Conservation (phyloP, 2,329 filamentous ascomycete species). For the Teratosphaeria pseudoeucalypti region DNA sequence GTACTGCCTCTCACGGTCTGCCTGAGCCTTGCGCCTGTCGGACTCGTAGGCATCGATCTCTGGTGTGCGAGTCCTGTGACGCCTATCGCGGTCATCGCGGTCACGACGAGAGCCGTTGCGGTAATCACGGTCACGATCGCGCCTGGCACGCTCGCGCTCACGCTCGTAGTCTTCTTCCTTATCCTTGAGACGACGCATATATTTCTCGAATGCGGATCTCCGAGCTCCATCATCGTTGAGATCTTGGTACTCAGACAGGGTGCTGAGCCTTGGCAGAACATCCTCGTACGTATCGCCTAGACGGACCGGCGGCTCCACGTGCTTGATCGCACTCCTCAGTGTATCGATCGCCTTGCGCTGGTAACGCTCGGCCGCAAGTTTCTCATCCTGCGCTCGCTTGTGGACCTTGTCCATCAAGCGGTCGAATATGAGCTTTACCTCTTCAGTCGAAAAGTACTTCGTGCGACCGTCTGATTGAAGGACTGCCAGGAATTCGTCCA, state of each 20-base stretch:
- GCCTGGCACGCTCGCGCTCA: slow-evolving; percentile 28
- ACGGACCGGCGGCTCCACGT: slow-evolving; percentile 72
- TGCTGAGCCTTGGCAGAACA: slow-evolving; percentile 68
- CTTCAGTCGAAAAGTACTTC: slow-evolving; percentile 73
- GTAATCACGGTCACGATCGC: slow-evolving; percentile 46
- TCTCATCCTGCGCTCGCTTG: slow-evolving; percentile 72
- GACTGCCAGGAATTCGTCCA: slow-evolving; percentile 76
- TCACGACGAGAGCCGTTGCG: slow-evolving; percentile 33
- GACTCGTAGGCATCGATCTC: slow-evolving; percentile 92
- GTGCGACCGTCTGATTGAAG: slow-evolving; percentile 81
- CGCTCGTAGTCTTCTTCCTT: slow-evolving; percentile 59
- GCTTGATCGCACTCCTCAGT: slow-evolving; percentile 77
- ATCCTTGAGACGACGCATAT: slow-evolving; percentile 80
- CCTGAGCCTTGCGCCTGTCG: slow-evolving; percentile 84
- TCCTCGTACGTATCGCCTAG: slow-evolving; percentile 79
- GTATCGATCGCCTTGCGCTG: slow-evolving; percentile 78
- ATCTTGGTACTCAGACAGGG: slow-evolving; percentile 73
- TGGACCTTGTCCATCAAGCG: slow-evolving; percentile 79
- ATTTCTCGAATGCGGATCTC: slow-evolving; percentile 78
- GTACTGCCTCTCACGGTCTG: slow-evolving; percentile 88
- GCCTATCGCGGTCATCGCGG: slow-evolving; percentile 26
- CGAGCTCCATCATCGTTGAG: slow-evolving; percentile 77
- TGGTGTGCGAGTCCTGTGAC: slow-evolving; percentile 56
- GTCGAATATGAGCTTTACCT: slow-evolving; percentile 71
- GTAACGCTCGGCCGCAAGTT: slow-evolving; percentile 68